These are phyloP conservation scores for Fusarium sp. DNA, from an alignment of 2,329 filamentous ascomycete species.

Conservation along the genomic window DNA sequence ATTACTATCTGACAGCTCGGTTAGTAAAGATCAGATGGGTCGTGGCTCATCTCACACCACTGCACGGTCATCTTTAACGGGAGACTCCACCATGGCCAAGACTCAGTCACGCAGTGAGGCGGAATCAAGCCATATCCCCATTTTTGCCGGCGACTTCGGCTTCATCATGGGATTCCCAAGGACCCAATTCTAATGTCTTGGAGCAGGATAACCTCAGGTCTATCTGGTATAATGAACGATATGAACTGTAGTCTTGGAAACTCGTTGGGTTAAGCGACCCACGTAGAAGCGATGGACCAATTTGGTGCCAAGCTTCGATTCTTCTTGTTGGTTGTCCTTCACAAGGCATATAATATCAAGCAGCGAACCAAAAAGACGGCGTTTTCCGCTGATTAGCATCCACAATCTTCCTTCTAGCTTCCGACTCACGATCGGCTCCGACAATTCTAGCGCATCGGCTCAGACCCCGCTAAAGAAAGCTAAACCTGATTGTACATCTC, in stretches of 20 bases:
- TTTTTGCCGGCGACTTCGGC: background rate
- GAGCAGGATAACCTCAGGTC: too few relatives aligned
- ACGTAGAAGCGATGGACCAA: background rate
- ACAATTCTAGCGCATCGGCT: background rate
- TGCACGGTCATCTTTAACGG: background rate
- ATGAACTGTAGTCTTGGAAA: background rate
- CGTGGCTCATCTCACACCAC: background rate
- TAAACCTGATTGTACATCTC: background rate
- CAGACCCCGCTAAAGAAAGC: conserved; percentile 12
- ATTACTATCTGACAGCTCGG: background rate
- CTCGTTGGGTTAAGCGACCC: background rate
- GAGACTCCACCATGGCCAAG: conserved; percentile 2
- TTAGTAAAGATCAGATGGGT: background rate
- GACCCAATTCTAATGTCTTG: too few relatives aligned
- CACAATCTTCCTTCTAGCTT: background rate
- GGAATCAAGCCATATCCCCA: conserved; percentile 2
- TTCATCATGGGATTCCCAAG: background rate
- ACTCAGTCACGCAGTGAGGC: background rate
- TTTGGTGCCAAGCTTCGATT: too few relatives aligned
- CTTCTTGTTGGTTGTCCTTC: background rate
- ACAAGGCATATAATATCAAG: background rate
- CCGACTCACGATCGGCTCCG: background rate
- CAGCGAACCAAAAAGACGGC: background rate
- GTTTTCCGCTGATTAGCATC: background rate
- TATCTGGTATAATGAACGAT: too few relatives aligned